Conservation (phyloP, 768 basidiomycete genomes). For the Kwoniella mangroviensis region DNA sequence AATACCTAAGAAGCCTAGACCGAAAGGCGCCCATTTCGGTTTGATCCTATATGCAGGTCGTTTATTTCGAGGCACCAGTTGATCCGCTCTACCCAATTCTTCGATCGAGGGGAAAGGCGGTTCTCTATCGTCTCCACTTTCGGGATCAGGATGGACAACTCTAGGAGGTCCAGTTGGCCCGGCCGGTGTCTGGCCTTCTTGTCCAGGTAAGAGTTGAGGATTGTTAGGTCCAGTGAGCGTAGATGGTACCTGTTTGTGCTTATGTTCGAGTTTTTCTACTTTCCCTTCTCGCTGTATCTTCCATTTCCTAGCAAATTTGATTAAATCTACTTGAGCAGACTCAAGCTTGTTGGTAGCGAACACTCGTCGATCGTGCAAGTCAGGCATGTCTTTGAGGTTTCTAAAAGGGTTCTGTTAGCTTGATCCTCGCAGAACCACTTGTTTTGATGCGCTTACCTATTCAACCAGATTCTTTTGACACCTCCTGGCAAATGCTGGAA, state of each 20-base stretch:
- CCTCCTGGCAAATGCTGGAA: constrained; percentile 89
- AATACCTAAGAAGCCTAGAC: constrained; percentile 62
- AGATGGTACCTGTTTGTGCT: constrained; percentile 44
- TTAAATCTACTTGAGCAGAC: constrained; percentile 75
- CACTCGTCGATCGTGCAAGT: constrained; percentile 75
- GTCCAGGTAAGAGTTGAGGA: constrained; percentile 34
- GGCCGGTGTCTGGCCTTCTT: constrained; percentile 11
- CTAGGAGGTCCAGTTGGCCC: not conserved
- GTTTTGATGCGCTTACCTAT: constrained; percentile 62
- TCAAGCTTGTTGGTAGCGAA: constrained; percentile 80
- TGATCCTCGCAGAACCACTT: too few species aligned
- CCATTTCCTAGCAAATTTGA: constrained; percentile 77
- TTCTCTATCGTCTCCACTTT: constrained; percentile 18
- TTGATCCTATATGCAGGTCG: constrained; percentile 79
- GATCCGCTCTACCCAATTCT: constrained; percentile 57
- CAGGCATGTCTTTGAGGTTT: constrained; percentile 84
- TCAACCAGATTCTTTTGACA: constrained; percentile 88
- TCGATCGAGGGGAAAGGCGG: constrained; percentile 16
- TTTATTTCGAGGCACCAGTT: constrained; percentile 71
- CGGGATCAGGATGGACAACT: constrained; percentile 6
- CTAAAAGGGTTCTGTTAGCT: constrained; percentile 55
- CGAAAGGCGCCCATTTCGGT: constrained; percentile 61
- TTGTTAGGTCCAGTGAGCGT: constrained; percentile 44
- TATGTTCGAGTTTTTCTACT: constrained; percentile 61
- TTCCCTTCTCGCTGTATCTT: constrained; percentile 63